phyloP scores from a whole-genome alignment of 225 moss, liverwort and hornwort genomes.

The Bryum argenteum region DNA sequence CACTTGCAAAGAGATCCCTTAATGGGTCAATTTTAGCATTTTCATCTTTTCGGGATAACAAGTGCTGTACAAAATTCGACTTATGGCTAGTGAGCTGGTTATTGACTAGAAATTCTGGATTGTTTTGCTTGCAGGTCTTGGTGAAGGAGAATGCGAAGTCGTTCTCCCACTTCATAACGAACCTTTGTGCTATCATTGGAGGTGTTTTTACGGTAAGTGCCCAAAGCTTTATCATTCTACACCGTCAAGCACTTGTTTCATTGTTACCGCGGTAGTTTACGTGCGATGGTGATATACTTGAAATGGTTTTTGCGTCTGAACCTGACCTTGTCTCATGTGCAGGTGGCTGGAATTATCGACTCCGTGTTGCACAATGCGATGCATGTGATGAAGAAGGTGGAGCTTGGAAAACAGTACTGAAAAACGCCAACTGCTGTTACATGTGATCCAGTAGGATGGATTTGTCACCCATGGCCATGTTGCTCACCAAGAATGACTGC shows the following conservation, averaged over 20 bases:
- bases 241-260: background rate
- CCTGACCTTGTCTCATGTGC: constrained; percentile 14
- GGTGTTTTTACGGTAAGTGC: constrained; percentile 74
- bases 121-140: constrained; percentile 54
- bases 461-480: constrained; percentile 19
- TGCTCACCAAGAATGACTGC: constrained; percentile 20
- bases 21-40: too few species aligned
- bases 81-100: background rate
- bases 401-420: constrained; percentile 83
- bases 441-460: constrained; percentile 26
- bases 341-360: constrained; percentile 82
- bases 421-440: constrained; percentile 6
- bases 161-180: constrained; percentile 78
- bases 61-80: too few species aligned
- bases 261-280: background rate
- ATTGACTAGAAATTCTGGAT: background rate
- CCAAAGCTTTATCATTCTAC: constrained; percentile 4
- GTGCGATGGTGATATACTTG: too few species aligned
- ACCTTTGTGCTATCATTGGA: constrained; percentile 78
- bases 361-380: constrained; percentile 77
- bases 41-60: too few species aligned
- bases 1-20: too few species aligned
- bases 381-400: constrained; percentile 77
- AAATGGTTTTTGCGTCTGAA: background rate
- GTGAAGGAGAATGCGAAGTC: constrained; percentile 70